These are phyloP conservation scores for Crassisporium funariophilum DNA, from an alignment of 768 basidiomycete genomes.

Conservation along the genomic window DNA sequence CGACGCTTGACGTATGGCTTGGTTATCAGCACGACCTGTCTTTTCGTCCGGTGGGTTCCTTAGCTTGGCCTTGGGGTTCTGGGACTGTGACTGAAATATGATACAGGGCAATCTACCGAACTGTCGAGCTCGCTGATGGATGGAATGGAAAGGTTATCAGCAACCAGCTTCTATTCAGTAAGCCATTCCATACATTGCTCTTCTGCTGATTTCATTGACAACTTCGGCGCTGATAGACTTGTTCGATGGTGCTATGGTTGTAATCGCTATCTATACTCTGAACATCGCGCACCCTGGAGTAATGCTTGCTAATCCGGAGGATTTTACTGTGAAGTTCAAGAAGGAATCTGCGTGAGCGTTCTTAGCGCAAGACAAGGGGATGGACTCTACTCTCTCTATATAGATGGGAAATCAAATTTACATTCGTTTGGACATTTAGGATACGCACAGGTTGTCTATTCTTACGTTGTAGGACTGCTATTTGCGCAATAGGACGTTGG, in stretches of 20 bases:
- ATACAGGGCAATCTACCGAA: slow-evolving; percentile 42
- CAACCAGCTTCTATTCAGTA: slow-evolving; percentile 36
- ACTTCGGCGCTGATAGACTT: slow-evolving; percentile 9
- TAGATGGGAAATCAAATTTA: too few relatives aligned
- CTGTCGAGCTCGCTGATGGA: slow-evolving; percentile 42
- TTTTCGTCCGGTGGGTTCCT: slow-evolving; percentile 22
- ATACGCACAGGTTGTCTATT: too few relatives aligned
- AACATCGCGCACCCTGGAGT: slow-evolving; percentile 31
- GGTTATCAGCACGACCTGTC: slow-evolving; percentile 9
- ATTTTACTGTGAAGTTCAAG: background rate
- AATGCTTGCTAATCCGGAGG: slow-evolving; percentile 31
- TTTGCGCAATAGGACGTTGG: too few relatives aligned
- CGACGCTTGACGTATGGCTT: slow-evolving; percentile 13
- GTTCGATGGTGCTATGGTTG: slow-evolving; percentile 31
- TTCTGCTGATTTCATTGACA: background rate
- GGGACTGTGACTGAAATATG: background rate
- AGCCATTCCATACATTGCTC: background rate
- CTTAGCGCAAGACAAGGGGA: too few relatives aligned
- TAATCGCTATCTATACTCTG: slow-evolving; percentile 29
- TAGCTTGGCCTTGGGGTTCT: background rate
- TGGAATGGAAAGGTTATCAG: slow-evolving; percentile 42
- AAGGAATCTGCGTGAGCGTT: background rate
- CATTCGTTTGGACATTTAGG: too few relatives aligned
- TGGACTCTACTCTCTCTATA: too few relatives aligned
- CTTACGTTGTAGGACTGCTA: too few relatives aligned